These are phyloP conservation scores for Fonsecaea erecta DNA, from an alignment of 2,329 filamentous ascomycete species.

Conservation along the genomic window DNA sequence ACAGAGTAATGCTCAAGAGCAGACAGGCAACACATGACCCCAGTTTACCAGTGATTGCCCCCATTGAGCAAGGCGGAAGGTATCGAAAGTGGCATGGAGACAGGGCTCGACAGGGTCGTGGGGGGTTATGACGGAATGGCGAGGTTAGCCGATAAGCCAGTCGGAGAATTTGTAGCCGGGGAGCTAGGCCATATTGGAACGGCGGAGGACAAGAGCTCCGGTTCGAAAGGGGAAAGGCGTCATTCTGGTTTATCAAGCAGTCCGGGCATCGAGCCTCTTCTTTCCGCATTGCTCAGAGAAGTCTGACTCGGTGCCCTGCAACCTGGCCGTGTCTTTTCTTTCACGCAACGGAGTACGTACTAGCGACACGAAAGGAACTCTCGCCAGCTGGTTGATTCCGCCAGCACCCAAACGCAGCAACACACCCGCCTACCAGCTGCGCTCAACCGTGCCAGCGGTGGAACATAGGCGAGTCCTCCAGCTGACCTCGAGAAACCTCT, in stretches of 20 bases:
- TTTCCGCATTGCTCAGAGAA: constrained; percentile 8
- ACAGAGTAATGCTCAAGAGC: not conserved
- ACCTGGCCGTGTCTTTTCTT: not conserved
- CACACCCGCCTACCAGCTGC: not conserved
- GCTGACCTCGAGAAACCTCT: not conserved
- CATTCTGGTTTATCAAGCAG: not conserved
- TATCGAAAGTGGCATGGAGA: constrained; percentile 21
- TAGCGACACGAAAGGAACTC: not conserved
- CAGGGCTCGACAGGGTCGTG: not conserved
- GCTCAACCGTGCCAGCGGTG: not conserved
- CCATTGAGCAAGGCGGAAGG: constrained; percentile 21
- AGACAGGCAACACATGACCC: constrained; percentile 8
- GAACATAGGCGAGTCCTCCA: not conserved
- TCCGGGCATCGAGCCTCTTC: constrained; percentile 6
- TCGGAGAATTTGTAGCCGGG: not conserved
- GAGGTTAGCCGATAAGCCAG: constrained; percentile 3
- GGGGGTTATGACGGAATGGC: constrained; percentile 9
- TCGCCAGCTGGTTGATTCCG: not conserved
- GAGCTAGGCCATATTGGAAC: not conserved
- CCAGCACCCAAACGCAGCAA: not conserved
- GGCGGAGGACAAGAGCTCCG: constrained; percentile 12
- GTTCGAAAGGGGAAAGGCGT: constrained; percentile 8
- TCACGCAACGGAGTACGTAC: not conserved
- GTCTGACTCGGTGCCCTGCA: not conserved
- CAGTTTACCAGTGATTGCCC: constrained; percentile 3